Evolutionary conservation across 1,284 basidiomycete species (phyloP).

Genomic region (Acaromyces ingoldii): DNA sequence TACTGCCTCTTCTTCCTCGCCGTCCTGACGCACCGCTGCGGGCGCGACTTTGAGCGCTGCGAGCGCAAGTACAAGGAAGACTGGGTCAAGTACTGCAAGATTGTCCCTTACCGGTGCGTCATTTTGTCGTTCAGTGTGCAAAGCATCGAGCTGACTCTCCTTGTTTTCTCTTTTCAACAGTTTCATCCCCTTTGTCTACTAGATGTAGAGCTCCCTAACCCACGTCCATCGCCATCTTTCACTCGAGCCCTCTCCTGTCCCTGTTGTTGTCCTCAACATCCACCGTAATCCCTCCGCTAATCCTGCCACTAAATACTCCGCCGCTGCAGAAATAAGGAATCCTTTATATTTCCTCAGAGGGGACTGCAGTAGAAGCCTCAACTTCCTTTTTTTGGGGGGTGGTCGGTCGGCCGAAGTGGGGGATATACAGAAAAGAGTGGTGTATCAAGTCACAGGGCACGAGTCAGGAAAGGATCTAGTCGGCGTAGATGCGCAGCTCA

Average conservation of each 20-base stretch:
- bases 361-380: too few species aligned
- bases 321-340: too few species aligned
- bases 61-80: slow-evolving; percentile 89
- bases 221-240: neutral
- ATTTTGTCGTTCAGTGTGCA: neutral
- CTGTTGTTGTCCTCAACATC: neutral
- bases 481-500: too few species aligned
- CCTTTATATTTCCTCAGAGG: too few species aligned
- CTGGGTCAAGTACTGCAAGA: slow-evolving; percentile 71
- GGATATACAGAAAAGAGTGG: too few species aligned
- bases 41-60: slow-evolving; percentile 59
- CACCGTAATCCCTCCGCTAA: too few species aligned
- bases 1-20: slow-evolving; percentile 52
- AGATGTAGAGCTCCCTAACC: neutral
- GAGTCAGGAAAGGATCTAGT: too few species aligned
- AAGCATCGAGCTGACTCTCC: neutral
- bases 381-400: too few species aligned
- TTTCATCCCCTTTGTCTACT: slow-evolving; percentile 40
- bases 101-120: slow-evolving; percentile 43
- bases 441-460: too few species aligned
- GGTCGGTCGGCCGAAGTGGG: too few species aligned
- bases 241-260: neutral
- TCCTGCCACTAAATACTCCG: too few species aligned
- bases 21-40: slow-evolving; percentile 44
- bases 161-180: slow-evolving; percentile 3